A percentile compares a stretch with the other conserved stretches of the same genome.
These are phyloP conservation scores for Leucosporidium creatinivorum DNA, from an alignment of 768 basidiomycete species.

Conservation along the genomic window DNA sequence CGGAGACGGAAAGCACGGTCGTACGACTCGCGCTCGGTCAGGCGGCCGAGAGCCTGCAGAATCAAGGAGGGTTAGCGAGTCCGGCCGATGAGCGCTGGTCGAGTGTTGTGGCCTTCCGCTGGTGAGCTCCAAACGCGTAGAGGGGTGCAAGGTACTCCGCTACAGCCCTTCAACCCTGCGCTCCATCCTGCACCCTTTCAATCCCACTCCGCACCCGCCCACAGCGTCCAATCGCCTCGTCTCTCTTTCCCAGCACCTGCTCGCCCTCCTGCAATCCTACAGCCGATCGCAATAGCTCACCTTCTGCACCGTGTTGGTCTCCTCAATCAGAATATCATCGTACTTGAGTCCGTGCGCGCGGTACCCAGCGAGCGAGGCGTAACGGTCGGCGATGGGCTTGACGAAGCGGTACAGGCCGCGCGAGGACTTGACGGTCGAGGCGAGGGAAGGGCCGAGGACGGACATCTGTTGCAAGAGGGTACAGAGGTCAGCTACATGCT, in stretches of 20 bases:
- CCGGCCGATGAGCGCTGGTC: background rate
- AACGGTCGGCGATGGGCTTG: slow-evolving; percentile 74
- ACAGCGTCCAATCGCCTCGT: background rate
- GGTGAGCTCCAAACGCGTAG: background rate
- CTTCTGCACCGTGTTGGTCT: slow-evolving; percentile 67
- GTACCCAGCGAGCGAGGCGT: slow-evolving; percentile 72
- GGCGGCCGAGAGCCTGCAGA: slow-evolving; percentile 67
- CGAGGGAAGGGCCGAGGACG: slow-evolving; percentile 59
- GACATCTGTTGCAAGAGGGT: background rate
- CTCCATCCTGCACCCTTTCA: too few species aligned
- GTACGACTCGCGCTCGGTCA: slow-evolving; percentile 70
- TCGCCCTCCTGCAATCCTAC: background rate
- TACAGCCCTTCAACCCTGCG: background rate
- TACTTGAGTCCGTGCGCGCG: slow-evolving; percentile 71
- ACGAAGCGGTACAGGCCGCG: slow-evolving; percentile 60
- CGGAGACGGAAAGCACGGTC: slow-evolving; percentile 88
- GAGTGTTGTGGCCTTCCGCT: background rate
- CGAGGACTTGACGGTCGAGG: slow-evolving; percentile 64
- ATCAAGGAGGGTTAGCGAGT: background rate
- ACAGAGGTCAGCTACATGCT: too few species aligned
- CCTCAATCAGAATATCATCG: slow-evolving; percentile 88
- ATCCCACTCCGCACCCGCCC: background rate
- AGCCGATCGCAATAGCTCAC: slow-evolving; percentile 44
- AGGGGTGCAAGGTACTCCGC: background rate
- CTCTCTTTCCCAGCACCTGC: background rate